Percentiles rank a stretch among this genome's conserved stretches.
Conservation (phyloP, 805 yeast species). For the Cyberlindnera mrakii region DNA sequence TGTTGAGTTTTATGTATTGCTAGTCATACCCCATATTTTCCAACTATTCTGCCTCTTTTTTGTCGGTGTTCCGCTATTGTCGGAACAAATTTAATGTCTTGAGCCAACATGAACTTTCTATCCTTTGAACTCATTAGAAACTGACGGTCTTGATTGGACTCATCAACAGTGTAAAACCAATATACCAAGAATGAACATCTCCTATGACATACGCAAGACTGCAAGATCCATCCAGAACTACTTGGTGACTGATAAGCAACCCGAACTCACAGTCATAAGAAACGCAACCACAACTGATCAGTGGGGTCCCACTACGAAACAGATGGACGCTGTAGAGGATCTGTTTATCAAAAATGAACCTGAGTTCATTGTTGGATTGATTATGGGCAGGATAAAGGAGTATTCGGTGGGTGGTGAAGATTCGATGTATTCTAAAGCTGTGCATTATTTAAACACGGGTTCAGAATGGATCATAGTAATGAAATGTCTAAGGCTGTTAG, state of each 20-base stretch:
- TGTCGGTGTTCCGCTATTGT: too few relatives aligned
- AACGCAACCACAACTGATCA: conserved; percentile 39
- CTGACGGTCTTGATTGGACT: too few relatives aligned
- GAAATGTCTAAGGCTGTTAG: conserved; percentile 31
- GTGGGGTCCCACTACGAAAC: conserved; percentile 47
- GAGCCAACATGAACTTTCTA: too few relatives aligned
- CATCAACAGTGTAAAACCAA: too few relatives aligned
- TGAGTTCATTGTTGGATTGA: conserved; percentile 26
- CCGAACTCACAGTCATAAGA: conserved; percentile 31
- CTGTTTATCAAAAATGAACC: conserved; percentile 5
- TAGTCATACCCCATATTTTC: too few relatives aligned
- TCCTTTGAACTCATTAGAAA: too few relatives aligned
- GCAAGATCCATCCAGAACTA: conserved; percentile 35
- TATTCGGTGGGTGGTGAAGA: not conserved
- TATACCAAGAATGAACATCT: conserved; percentile 17
- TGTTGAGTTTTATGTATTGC: too few relatives aligned
- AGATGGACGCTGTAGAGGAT: conserved; percentile 29
- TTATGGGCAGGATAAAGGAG: conserved; percentile 24
- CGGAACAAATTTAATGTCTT: too few relatives aligned
- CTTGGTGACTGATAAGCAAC: conserved; percentile 29
- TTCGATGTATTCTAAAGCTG: conserved; percentile 6
- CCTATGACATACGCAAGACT: conserved; percentile 34
- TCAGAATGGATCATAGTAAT: conserved; percentile 35
- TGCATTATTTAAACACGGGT: conserved; percentile 34
- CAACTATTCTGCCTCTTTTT: too few relatives aligned